These are phyloP conservation scores for Penicillium sp. DNA, from an alignment of 2,329 filamentous ascomycete genomes.

Conservation along the genomic window DNA sequence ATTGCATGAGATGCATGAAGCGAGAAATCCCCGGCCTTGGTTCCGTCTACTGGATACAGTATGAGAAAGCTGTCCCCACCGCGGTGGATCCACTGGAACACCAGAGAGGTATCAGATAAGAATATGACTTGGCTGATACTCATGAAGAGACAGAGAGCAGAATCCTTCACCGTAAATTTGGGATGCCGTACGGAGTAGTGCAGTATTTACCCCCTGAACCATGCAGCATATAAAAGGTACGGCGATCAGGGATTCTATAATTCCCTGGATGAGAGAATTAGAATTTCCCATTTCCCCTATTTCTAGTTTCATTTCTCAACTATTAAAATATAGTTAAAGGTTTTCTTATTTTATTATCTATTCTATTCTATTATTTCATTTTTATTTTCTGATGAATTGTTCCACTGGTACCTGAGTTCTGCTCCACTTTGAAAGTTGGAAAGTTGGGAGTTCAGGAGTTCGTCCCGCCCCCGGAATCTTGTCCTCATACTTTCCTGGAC, in stretches of 20 bases:
- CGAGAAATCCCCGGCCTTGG: neutral
- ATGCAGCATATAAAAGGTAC: neutral
- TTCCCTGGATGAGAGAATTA: neutral
- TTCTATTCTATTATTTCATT: too few species aligned
- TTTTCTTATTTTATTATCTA: too few species aligned
- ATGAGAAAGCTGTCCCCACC: neutral
- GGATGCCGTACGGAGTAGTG: neutral
- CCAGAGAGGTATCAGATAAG: neutral
- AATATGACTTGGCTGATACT: neutral
- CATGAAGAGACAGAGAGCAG: neutral
- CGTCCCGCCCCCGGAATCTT: constrained; percentile 17
- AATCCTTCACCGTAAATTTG: neutral
- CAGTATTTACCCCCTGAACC: neutral
- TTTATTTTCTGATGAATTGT: too few species aligned
- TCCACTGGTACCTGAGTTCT: constrained; percentile 7
- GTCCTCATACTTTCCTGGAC: neutral
- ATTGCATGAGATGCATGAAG: neutral
- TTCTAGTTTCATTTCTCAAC: neutral
- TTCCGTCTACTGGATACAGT: neutral
- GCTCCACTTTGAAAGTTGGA: constrained; percentile 1
- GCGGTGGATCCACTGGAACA: constrained; percentile 1
- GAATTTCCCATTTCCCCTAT: constrained; percentile 8
- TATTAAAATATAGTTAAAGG: neutral
- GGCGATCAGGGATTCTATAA: neutral
- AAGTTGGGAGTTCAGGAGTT: constrained; percentile 18